Conservation (phyloP, 2,329 filamentous ascomycete species). For the Mycosphaerella sp. region DNA sequence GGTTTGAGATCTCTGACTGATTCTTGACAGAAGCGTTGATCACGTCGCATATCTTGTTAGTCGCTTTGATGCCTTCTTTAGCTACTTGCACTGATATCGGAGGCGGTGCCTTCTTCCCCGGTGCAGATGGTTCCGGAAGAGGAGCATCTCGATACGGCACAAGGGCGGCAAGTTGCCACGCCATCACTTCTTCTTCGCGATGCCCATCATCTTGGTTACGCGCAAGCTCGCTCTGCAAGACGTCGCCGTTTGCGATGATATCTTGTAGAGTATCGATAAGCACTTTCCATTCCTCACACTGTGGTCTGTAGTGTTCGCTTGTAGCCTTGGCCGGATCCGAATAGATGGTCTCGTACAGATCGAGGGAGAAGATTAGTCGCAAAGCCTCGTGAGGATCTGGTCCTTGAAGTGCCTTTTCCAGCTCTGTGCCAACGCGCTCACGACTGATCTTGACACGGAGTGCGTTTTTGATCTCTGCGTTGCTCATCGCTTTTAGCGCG, state of each 20-base stretch:
- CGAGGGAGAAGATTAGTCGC: slow-evolving; percentile 58
- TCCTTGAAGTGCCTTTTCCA: slow-evolving; percentile 87
- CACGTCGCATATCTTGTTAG: slow-evolving; percentile 67
- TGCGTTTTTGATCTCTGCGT: slow-evolving; percentile 69
- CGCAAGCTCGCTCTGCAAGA: slow-evolving; percentile 42
- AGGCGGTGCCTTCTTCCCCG: slow-evolving; percentile 47
- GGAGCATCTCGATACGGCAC: slow-evolving; percentile 62
- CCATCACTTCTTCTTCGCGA: slow-evolving; percentile 57
- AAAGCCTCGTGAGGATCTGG: slow-evolving; percentile 57
- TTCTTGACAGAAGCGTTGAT: slow-evolving; percentile 60
- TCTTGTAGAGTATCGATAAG: slow-evolving; percentile 59
- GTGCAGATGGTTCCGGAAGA: slow-evolving; percentile 34
- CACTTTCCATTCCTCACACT: slow-evolving; percentile 54
- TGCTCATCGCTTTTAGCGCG: slow-evolving; percentile 66
- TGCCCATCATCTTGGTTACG: slow-evolving; percentile 41
- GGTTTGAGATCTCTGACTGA: slow-evolving; percentile 53
- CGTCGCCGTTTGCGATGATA: slow-evolving; percentile 38
- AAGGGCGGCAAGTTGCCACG: slow-evolving; percentile 71
- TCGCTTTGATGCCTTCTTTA: slow-evolving; percentile 70
- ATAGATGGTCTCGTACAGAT: slow-evolving; percentile 67
- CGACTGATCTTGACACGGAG: slow-evolving; percentile 85
- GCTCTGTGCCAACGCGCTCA: slow-evolving; percentile 77
- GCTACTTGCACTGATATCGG: slow-evolving; percentile 59
- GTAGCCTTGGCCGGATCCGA: slow-evolving; percentile 53
- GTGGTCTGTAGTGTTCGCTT: slow-evolving; percentile 48